Evolutionary conservation across 345 rosid species (phyloP), one percentile per base, ranked within the genome.

Genomic region (Populus euphratica): DNA sequence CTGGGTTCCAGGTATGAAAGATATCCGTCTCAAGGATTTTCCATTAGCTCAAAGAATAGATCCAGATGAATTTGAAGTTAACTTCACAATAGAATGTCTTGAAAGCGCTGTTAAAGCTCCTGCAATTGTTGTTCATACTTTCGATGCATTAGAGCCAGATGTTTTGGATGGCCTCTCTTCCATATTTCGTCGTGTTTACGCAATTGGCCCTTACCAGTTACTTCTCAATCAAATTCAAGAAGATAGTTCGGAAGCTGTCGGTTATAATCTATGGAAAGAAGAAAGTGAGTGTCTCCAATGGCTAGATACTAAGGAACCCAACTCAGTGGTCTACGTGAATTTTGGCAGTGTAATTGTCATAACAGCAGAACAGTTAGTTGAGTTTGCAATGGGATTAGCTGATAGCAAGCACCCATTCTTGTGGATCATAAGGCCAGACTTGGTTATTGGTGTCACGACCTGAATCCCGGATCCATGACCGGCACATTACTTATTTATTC

Each of bases 381-480:
- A 72, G 36, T 72, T 72, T 14, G 75, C 61, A 1, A 72, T 72
- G 75, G 75, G 75, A 20, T 21, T 72, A 23, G 75, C 64, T 33
- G 44, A 52, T 2, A 72, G 75, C 27, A 33, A 21, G 12, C 64
- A 52, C 43, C 65, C 75, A 21, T 72, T 72, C 43, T 11, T 72
- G 64, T 54, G 75, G 75, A 54, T 72, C 29, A 72, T 72, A 29
- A 54, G 75, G n/a, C 47, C 75, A 12, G 75, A n/a, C 31, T 27
- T 71, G 74, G 59, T 47, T 27, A 16, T 0, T 17, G 63, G 62
- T 27, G 41, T n/a, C n/a, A n/a, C n/a, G n/a, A n/a, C n/a, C n/a
- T n/a, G n/a, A n/a, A n/a, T n/a, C n/a, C n/a, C n/a, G n/a, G n/a
- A n/a, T n/a, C n/a, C n/a, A n/a, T n/a, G n/a, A n/a, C n/a, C n/a